Evolutionary conservation across 2,329 filamentous ascomycete genomes (phyloP).

Genomic region (Paradendryphiella salina): DNA sequence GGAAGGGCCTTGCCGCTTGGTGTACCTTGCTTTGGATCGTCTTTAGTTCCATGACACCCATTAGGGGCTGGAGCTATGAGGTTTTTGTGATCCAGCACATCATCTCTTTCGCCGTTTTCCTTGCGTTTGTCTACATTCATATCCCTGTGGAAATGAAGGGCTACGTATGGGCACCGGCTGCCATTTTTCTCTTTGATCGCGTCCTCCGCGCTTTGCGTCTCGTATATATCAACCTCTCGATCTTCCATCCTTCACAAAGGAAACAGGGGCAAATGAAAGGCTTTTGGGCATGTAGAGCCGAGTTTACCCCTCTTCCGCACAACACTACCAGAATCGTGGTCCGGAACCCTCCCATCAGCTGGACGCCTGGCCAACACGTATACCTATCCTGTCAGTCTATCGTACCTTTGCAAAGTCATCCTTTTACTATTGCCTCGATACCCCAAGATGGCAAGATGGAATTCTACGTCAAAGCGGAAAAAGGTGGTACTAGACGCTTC

Average conservation of each 20-base stretch:
- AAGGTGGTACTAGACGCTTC: conserved; percentile 57
- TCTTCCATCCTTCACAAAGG: conserved; percentile 46
- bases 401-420: conserved; percentile 63
- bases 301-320: conserved; percentile 54
- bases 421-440: conserved; percentile 65
- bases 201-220: conserved; percentile 51
- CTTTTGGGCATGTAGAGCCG: conserved; percentile 45
- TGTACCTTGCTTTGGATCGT: conserved; percentile 67
- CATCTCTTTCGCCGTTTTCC: conserved; percentile 61
- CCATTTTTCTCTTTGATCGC: conserved; percentile 65
- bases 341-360: conserved; percentile 58
- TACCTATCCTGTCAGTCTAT: conserved; percentile 63
- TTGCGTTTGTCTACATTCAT: conserved; percentile 67
- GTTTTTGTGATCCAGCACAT: conserved; percentile 71
- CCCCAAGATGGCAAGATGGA: conserved; percentile 60
- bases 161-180: conserved; percentile 68
- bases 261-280: conserved; percentile 33
- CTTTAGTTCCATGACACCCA: conserved; percentile 64
- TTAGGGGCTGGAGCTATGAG: conserved; percentile 70
- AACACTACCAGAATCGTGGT: conserved; percentile 62
- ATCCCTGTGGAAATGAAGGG: conserved; percentile 62
- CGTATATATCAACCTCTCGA: conserved; percentile 47
- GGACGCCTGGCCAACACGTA: conserved; percentile 66
- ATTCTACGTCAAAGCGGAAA: conserved; percentile 60
- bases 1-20: conserved; percentile 70